Conservation (phyloP, 169 alveolate genomes). For the Plasmodium inui region DNA sequence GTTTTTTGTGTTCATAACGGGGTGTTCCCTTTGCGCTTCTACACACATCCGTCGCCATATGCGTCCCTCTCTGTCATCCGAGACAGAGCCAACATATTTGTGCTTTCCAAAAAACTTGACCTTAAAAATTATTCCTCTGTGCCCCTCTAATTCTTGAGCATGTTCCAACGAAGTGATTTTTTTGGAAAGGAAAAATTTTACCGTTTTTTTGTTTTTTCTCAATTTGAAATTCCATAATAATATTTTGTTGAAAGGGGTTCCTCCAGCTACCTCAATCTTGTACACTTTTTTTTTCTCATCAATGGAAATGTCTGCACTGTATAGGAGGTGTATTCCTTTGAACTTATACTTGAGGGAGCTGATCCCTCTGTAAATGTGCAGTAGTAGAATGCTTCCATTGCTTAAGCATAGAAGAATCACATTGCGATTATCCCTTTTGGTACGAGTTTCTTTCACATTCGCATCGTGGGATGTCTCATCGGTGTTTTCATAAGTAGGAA, state of each 20-base stretch:
- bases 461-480: background rate
- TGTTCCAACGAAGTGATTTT: background rate
- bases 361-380: conserved; percentile 50
- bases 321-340: conserved; percentile 46
- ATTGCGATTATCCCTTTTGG: background rate
- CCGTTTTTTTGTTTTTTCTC: background rate
- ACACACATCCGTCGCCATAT: conserved; percentile 20
- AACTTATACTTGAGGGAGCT: conserved; percentile 30
- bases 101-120: conserved; percentile 56
- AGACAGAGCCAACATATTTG: conserved; percentile 46
- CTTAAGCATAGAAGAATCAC: conserved; percentile 30
- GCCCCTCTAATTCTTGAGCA: conserved; percentile 44
- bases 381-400: conserved; percentile 42
- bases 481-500: background rate
- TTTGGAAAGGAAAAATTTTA: background rate
- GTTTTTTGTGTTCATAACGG: background rate
- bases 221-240: conserved; percentile 46
- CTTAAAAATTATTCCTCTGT: conserved; percentile 70
- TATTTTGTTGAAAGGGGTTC: conserved; percentile 70
- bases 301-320: conserved; percentile 68
- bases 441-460: background rate
- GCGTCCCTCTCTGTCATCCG: conserved; percentile 74
- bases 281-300: conserved; percentile 23
- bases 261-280: conserved; percentile 36
- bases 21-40: background rate